Percentiles rank a stretch among this genome's conserved stretches.
These are phyloP conservation scores for Aschersonia sp. DNA, from an alignment of 2,329 filamentous ascomycete genomes.

Conservation along the genomic window DNA sequence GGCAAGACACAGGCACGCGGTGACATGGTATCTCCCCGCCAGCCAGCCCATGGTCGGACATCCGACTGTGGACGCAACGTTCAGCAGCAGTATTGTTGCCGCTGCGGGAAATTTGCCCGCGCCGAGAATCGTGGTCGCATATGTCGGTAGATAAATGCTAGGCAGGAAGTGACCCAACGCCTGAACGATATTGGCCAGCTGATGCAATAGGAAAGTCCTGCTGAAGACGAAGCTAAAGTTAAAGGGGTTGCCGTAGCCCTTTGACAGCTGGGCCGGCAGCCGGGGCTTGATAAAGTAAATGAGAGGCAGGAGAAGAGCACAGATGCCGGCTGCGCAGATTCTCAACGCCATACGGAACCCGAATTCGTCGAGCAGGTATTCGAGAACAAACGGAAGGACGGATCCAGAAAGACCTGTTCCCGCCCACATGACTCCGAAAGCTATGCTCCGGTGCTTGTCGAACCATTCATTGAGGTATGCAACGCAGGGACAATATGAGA, in stretches of 20 bases:
- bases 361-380: slow-evolving; percentile 26
- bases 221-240: slow-evolving; percentile 32
- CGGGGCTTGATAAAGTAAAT: slow-evolving; percentile 37
- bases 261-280: slow-evolving; percentile 19
- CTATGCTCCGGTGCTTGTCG: slow-evolving; percentile 31
- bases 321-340: slow-evolving; percentile 30
- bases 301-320: slow-evolving; percentile 33
- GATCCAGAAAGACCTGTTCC: slow-evolving; percentile 32
- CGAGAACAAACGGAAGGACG: slow-evolving; percentile 27
- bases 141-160: slow-evolving; percentile 42
- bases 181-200: slow-evolving; percentile 38
- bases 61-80: slow-evolving; percentile 39
- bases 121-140: slow-evolving; percentile 29
- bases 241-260: slow-evolving; percentile 15
- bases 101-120: slow-evolving; percentile 29
- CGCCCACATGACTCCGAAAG: slow-evolving; percentile 40
- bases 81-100: slow-evolving; percentile 38
- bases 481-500: slow-evolving; percentile 36
- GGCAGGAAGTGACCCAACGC: slow-evolving; percentile 44
- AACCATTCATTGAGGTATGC: slow-evolving; percentile 45
- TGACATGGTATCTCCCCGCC: slow-evolving; percentile 32
- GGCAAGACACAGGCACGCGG: slow-evolving; percentile 35
- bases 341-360: slow-evolving; percentile 29
- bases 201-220: slow-evolving; percentile 37
- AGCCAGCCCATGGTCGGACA: slow-evolving; percentile 39